These are phyloP conservation scores for Rhodotorula toruloides DNA, from an alignment of 768 basidiomycete genomes.

Conservation along the genomic window DNA sequence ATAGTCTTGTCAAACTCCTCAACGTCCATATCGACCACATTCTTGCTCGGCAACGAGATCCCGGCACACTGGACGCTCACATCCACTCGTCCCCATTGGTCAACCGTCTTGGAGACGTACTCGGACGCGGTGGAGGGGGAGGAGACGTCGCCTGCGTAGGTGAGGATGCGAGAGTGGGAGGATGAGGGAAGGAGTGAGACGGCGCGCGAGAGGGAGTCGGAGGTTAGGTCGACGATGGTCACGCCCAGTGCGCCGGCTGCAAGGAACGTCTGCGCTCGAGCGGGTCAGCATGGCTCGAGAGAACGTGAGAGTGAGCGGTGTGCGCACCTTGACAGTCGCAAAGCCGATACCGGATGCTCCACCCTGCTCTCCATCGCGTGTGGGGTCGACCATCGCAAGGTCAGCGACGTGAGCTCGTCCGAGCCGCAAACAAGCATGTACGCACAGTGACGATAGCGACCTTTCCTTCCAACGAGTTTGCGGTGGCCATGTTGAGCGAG, in stretches of 20 bases:
- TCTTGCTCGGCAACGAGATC: not conserved
- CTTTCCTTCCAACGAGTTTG: not conserved
- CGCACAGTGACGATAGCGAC: conserved; percentile 11
- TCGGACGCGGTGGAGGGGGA: not conserved
- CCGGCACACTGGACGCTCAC: conserved; percentile 18
- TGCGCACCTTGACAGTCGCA: conserved; percentile 12
- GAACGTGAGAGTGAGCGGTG: too few species aligned
- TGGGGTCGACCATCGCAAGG: not conserved
- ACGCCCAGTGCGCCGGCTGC: not conserved
- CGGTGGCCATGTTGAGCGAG: not conserved
- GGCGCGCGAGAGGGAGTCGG: not conserved
- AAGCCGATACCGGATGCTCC: conserved; percentile 5
- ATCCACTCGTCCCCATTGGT: conserved; percentile 1
- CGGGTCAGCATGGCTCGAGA: not conserved
- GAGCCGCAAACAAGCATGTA: not conserved
- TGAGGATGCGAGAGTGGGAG: not conserved
- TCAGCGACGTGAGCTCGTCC: not conserved
- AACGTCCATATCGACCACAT: not conserved
- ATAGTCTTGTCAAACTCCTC: conserved; percentile 5
- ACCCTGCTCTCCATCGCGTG: not conserved
- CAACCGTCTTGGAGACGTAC: not conserved
- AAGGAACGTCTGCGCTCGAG: conserved; percentile 8
- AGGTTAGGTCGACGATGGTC: conserved; percentile 4
- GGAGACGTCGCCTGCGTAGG: not conserved
- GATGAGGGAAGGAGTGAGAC: not conserved